These are phyloP conservation scores for Melastoma candidum DNA, from an alignment of 441 rosid genomes.

Conservation along the genomic window DNA sequence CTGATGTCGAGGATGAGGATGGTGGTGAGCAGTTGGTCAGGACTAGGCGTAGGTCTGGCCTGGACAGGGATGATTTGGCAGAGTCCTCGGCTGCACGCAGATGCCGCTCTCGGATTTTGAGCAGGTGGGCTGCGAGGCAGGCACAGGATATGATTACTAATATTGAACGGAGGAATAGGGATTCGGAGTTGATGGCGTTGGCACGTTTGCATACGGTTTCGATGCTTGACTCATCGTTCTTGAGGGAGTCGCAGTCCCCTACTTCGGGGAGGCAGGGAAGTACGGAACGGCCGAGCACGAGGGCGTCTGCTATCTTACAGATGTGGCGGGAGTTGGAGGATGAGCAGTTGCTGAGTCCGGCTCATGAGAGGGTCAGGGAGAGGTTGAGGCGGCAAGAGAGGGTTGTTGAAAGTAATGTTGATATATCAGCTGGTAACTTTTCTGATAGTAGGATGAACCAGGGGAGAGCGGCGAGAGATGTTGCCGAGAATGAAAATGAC, in stretches of 20 bases:
- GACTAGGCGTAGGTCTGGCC: constrained; percentile 73
- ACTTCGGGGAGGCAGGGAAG: constrained; percentile 53
- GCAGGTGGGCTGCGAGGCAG: constrained; percentile 82
- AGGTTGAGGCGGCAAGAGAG: constrained; percentile 55
- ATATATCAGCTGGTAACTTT: constrained; percentile 30
- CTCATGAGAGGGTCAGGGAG: constrained; percentile 62
- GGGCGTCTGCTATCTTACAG: constrained; percentile 64
- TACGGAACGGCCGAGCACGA: constrained; percentile 62
- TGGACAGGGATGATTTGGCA: constrained; percentile 68
- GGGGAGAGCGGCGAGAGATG: constrained; percentile 45
- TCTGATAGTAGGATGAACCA: constrained; percentile 54
- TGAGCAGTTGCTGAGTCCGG: constrained; percentile 66
- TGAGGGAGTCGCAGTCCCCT: constrained; percentile 69
- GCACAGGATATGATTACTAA: constrained; percentile 91
- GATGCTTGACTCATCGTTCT: constrained; percentile 75
- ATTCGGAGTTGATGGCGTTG: constrained; percentile 77
- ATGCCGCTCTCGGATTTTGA: constrained; percentile 63
- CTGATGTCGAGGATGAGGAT: constrained; percentile 59
- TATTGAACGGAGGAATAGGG: constrained; percentile 70
- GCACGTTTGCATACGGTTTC: constrained; percentile 86
- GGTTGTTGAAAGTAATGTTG: constrained; percentile 37
- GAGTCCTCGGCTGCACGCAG: constrained; percentile 76
- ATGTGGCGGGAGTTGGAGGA: constrained; percentile 98
- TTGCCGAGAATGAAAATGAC: constrained; percentile 78
- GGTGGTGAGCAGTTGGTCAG: constrained; percentile 58